These are phyloP conservation scores for Penicillium coprophilum DNA, from an alignment of 495 filamentous ascomycete genomes.

Conservation along the genomic window DNA sequence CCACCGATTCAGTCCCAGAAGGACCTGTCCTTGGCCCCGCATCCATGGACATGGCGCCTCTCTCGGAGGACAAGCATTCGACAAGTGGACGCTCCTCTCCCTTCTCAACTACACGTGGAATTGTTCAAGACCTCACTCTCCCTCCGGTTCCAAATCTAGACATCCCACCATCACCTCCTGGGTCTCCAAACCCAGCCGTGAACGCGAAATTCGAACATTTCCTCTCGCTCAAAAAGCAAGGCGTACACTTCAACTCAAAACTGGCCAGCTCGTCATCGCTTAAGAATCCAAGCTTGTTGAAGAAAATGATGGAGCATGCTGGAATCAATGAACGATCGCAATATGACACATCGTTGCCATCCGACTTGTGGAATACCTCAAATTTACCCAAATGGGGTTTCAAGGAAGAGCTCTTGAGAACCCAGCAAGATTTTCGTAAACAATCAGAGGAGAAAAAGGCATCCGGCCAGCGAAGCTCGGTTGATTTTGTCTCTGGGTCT, in stretches of 20 bases:
- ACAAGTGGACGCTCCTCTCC: constrained; percentile 58
- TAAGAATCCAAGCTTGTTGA: constrained; percentile 75
- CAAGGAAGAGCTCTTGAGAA: constrained; percentile 66
- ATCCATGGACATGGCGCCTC: constrained; percentile 27
- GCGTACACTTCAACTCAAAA: constrained; percentile 87
- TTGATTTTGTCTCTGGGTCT: constrained; percentile 73
- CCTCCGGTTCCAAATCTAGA: constrained; percentile 75
- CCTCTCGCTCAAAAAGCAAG: constrained; percentile 77
- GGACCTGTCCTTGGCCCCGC: constrained; percentile 50
- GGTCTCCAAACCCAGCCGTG: constrained; percentile 61
- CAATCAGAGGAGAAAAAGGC: constrained; percentile 57
- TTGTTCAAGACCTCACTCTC: constrained; percentile 78
- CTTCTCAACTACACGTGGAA: constrained; percentile 62
- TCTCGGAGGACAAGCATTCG: constrained; percentile 20
- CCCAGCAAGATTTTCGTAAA: constrained; percentile 60
- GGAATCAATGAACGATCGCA: constrained; percentile 67
- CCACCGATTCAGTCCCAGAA: constrained; percentile 20
- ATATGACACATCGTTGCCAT: constrained; percentile 71
- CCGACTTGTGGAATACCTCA: constrained; percentile 65
- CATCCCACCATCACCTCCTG: constrained; percentile 83
- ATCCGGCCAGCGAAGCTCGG: constrained; percentile 54
- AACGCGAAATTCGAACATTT: constrained; percentile 82
- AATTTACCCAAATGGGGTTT: constrained; percentile 70
- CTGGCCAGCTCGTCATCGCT: constrained; percentile 68
- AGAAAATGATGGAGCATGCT: constrained; percentile 78